Evolutionary conservation across 768 basidiomycete species (phyloP), one percentile per base, ranked within the genome.

Genomic region (Trametes meyenii): DNA sequence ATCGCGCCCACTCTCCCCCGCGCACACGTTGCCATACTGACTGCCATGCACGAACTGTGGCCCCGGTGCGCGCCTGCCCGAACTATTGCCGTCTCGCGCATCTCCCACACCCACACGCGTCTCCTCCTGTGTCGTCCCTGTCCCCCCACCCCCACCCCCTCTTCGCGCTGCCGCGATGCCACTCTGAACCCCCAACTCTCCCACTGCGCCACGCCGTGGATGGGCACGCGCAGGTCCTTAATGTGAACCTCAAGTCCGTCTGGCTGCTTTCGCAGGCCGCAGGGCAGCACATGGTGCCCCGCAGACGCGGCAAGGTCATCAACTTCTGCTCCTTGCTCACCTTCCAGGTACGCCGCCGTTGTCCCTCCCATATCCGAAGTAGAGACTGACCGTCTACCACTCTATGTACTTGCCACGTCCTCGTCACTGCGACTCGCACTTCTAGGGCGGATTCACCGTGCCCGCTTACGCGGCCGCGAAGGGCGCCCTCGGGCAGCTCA

Each of bases 401-500:
- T 19, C 2, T 48, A 46, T 24, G 19, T 14, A 8, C 36, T 0
- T 35, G n/a, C 33, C 55, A 26, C 11, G 19, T n/a, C 29, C 39
- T 35, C 24, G 29, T n/a, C 21, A n/a, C 39, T 14, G 5, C 50
- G 56, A 8, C 29, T 8, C 46, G 23, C 17, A 13, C 55, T 35
- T 61, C 58, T 16, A 84, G 70, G 84, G 83, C 49, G 88, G 88
- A 46, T 58, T 89, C 53, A 88, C 86, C 14, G 83, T 96, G 42
- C 93, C 94, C 19, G 95, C 95, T 12, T 96, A 96, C 70, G 92
- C 94, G 2, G 86, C 95, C 3, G 90, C 95, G 10, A 96, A 96
- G 73, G 93, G 93, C 58, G 92, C 91, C 19, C 79, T 93, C 35
- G 90, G 90, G 11, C 89, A 89, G 71, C 79, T 93, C 67, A 92